Percentiles rank a stretch among this genome's conserved stretches.
phyloP scores from a whole-genome alignment of 1,139 yeast genomes.

The Candida gigantensis region DNA sequence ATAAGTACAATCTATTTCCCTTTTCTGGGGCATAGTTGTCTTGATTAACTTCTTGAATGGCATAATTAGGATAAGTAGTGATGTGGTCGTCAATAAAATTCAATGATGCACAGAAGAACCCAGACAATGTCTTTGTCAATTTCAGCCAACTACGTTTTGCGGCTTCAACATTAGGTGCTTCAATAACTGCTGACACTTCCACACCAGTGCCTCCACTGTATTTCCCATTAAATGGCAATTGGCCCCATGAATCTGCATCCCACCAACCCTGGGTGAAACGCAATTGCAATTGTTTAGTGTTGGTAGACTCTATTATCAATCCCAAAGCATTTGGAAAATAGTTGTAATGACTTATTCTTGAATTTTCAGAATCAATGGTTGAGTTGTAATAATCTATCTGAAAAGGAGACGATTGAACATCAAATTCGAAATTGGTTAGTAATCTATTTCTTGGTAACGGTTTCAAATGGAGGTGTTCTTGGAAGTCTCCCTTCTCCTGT shows the following conservation, averaged over 20 bases:
- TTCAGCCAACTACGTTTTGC: constrained; percentile 71
- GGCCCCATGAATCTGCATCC: constrained; percentile 90
- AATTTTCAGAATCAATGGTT: constrained; percentile 15
- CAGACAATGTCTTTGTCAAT: constrained; percentile 77
- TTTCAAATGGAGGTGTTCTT: constrained; percentile 58
- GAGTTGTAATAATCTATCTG: constrained; percentile 24
- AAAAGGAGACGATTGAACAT: constrained; percentile 53
- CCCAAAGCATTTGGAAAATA: constrained; percentile 82
- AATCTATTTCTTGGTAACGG: constrained; percentile 75
- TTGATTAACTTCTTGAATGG: constrained; percentile 12
- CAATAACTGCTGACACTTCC: constrained; percentile 86
- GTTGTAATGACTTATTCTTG: constrained; percentile 53
- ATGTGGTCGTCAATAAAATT: constrained; percentile 81
- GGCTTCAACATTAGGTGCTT: constrained; percentile 54
- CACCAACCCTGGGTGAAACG: constrained; percentile 95
- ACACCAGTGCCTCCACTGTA: constrained; percentile 94
- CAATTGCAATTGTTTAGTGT: constrained; percentile 74
- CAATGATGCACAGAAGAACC: constrained; percentile 92
- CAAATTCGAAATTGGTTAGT: constrained; percentile 68
- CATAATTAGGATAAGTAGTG: constrained; percentile 67
- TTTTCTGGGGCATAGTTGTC: constrained; percentile 20
- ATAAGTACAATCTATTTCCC: constrained; percentile 47
- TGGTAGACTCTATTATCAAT: constrained; percentile 68
- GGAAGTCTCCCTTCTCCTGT: constrained; percentile 29
- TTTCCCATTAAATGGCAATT: constrained; percentile 69